Conservation (phyloP, 164 flowering plant genomes). For the Paratinospora sagittata region DNA sequence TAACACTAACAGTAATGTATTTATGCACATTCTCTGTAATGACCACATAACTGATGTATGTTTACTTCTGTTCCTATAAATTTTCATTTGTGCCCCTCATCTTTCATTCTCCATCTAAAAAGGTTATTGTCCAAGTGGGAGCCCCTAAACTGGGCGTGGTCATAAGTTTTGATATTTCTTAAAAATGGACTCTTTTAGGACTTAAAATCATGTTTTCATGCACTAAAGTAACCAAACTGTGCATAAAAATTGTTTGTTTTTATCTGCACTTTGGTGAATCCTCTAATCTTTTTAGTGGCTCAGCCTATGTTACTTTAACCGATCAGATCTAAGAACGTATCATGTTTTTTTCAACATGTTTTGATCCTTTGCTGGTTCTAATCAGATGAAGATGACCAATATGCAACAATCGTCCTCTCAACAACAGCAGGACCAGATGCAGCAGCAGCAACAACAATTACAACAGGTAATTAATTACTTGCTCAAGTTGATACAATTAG, state of each 20-base stretch:
- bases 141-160: background rate
- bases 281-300: background rate
- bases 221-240: background rate
- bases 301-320: background rate
- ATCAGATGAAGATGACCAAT: constrained; percentile 62
- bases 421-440: constrained; percentile 67
- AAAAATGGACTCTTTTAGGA: background rate
- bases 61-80: background rate
- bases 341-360: constrained; percentile 2
- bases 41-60: background rate
- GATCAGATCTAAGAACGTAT: background rate
- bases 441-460: constrained; percentile 24
- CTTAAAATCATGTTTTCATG: background rate
- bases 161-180: background rate
- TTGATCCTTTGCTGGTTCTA: constrained; percentile 7
- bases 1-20: background rate
- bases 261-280: background rate
- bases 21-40: background rate
- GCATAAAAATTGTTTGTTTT: background rate
- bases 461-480: constrained; percentile 14
- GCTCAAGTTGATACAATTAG: background rate
- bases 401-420: constrained; percentile 63
- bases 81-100: background rate
- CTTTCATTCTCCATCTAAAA: background rate
- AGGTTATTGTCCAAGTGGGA: background rate